Percentiles rank a stretch among this genome's conserved stretches.
These are phyloP conservation scores for Ceriops tagal DNA, from an alignment of 345 rosid genomes.

Conservation along the genomic window DNA sequence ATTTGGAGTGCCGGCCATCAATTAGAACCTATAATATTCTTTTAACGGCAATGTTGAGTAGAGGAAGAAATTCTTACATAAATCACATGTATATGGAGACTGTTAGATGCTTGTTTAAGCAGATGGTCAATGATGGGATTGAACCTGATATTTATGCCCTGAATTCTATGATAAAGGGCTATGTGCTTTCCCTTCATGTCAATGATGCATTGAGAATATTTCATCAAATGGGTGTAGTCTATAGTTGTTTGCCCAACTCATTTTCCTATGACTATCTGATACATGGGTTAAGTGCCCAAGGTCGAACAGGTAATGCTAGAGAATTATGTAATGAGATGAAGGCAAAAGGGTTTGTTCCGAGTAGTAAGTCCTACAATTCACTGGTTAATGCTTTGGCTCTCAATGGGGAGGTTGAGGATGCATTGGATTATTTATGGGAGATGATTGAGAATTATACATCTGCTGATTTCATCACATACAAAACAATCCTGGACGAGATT, in stretches of 20 bases:
- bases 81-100: conserved; percentile 82
- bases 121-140: conserved; percentile 72
- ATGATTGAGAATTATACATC: conserved; percentile 60
- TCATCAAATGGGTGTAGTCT: conserved; percentile 81
- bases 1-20: conserved; percentile 65
- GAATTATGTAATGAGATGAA: conserved; percentile 74
- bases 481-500: conserved; percentile 68
- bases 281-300: conserved; percentile 84
- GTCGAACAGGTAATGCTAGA: conserved; percentile 69
- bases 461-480: conserved; percentile 66
- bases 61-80: conserved; percentile 67
- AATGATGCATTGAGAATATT: conserved; percentile 90
- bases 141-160: conserved; percentile 68
- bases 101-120: conserved; percentile 67
- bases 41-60: conserved; percentile 68
- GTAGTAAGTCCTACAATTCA: conserved; percentile 73
- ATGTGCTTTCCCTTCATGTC: conserved; percentile 78
- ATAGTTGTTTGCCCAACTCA: conserved; percentile 64
- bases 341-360: conserved; percentile 66
- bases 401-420: conserved; percentile 59
- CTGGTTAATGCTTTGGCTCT: conserved; percentile 77
- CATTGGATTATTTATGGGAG: conserved; percentile 60
- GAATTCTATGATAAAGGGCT: conserved; percentile 81
- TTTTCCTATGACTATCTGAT: conserved; percentile 78
- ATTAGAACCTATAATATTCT: conserved; percentile 72